A percentile compares a stretch with the other conserved stretches of the same genome.
phyloP scores from a whole-genome alignment of 106 monocot genomes.

The Dendrobium huoshanense region DNA sequence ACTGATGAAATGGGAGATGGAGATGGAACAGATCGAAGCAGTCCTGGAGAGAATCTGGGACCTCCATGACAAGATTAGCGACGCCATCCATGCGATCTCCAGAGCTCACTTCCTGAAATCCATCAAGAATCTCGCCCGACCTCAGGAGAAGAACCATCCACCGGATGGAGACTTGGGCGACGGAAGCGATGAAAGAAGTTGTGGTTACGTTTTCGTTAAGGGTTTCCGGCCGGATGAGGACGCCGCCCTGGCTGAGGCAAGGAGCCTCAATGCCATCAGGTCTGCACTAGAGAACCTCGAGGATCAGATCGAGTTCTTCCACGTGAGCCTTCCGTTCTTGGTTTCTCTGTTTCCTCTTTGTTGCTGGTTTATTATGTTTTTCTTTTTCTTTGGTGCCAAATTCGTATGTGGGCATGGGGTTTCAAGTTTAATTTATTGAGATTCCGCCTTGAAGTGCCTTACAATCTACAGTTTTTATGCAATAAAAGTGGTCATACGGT shows the following conservation, averaged over 20 bases:
- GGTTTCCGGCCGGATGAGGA: constrained; percentile 12
- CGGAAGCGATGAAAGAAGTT: constrained; percentile 4
- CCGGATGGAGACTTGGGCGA: neutral
- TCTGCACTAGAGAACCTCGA: constrained; percentile 61
- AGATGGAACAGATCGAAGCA: constrained; percentile 45
- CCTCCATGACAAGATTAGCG: constrained; percentile 75
- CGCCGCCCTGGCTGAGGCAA: constrained; percentile 38
- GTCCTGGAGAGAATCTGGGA: constrained; percentile 69
- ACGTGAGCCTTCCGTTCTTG: constrained; percentile 26
- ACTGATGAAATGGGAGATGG: constrained; percentile 62
- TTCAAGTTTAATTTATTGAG: neutral
- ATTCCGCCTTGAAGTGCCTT: neutral
- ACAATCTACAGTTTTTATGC: neutral
- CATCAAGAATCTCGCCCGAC: constrained; percentile 15
- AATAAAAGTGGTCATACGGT: neutral
- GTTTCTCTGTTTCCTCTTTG: neutral
- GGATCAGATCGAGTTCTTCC: constrained; percentile 69
- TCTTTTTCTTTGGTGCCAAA: neutral
- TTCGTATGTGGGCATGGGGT: neutral
- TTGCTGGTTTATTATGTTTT: neutral
- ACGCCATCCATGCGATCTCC: constrained; percentile 66
- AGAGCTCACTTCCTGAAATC: constrained; percentile 49
- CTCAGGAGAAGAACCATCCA: neutral
- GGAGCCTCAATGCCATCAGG: constrained; percentile 52
- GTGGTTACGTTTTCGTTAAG: constrained; percentile 25